Percentiles rank a stretch among this genome's conserved stretches.
Evolutionary conservation across 176 grass and related monocot species (phyloP).

Genomic region (Bothriochloa decipiens): DNA sequence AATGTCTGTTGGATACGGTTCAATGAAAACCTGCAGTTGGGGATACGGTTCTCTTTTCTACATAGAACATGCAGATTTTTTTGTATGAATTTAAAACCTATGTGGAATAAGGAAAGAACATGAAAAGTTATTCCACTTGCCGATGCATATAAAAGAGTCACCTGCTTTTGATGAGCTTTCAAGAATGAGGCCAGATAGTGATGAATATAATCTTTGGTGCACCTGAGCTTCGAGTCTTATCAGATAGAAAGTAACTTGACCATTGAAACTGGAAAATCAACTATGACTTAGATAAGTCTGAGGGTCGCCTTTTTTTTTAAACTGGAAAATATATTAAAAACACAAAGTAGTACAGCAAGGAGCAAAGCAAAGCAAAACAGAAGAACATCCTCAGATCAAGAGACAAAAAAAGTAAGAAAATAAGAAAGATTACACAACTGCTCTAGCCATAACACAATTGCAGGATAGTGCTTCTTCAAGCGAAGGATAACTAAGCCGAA

Average conservation of each 20-base stretch:
- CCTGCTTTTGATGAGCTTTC: constrained; percentile 46
- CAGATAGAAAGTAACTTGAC: constrained; percentile 33
- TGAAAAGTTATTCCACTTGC: constrained; percentile 40
- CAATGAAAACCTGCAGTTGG: background rate
- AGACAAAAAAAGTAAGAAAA: too few relatives aligned
- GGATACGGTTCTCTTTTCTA: background rate
- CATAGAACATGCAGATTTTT: background rate
- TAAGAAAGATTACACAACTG: too few relatives aligned
- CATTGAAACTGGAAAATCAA: background rate
- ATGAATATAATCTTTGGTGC: constrained; percentile 33
- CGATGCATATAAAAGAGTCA: constrained; percentile 32
- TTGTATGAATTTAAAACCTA: background rate
- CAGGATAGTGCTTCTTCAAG: too few relatives aligned
- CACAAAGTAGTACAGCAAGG: too few relatives aligned
- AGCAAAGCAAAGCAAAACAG: too few relatives aligned
- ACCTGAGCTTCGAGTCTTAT: constrained; percentile 36
- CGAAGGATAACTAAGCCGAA: too few relatives aligned
- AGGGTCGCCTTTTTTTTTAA: too few relatives aligned
- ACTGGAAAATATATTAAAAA: too few relatives aligned
- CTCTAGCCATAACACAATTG: too few relatives aligned
- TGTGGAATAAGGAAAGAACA: constrained; percentile 26
- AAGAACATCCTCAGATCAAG: too few relatives aligned
- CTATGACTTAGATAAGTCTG: background rate
- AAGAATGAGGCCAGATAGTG: constrained; percentile 15
- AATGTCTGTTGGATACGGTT: background rate